A percentile compares a stretch with the other conserved stretches of the same genome.
Conservation (phyloP, 768 basidiomycete species). For the Pholiota molesta region DNA sequence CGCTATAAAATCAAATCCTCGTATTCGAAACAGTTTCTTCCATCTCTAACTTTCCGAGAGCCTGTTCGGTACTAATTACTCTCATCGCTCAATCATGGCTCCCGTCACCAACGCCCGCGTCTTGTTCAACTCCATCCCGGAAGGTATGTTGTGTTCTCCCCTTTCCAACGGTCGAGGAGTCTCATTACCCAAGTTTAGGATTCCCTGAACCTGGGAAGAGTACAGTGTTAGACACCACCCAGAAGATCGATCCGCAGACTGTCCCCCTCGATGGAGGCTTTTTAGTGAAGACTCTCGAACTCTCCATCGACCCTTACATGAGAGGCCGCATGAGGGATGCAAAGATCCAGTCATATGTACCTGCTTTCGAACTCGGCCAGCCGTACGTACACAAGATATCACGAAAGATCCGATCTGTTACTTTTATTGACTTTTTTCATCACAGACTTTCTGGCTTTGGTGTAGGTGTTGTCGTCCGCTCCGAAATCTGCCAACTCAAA, state of each 20-base stretch:
- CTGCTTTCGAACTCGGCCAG: constrained; percentile 33
- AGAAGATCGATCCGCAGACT: constrained; percentile 52
- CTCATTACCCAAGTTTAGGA: background rate
- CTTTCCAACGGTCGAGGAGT: background rate
- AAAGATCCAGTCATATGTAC: constrained; percentile 26
- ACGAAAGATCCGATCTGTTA: background rate
- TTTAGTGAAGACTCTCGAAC: constrained; percentile 50
- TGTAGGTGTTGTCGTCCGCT: constrained; percentile 47
- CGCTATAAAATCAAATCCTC: too few relatives aligned
- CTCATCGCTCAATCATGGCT: constrained; percentile 25
- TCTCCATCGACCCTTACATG: constrained; percentile 42
- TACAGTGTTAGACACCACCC: constrained; percentile 32
- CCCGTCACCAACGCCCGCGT: constrained; percentile 36
- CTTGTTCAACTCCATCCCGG: constrained; percentile 31
- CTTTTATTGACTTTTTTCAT: background rate
- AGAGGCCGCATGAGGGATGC: constrained; percentile 40
- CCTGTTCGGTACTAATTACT: background rate
- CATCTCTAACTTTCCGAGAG: too few relatives aligned
- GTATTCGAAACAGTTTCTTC: too few relatives aligned
- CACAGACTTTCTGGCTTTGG: constrained; percentile 35
- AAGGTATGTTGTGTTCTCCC: constrained; percentile 10
- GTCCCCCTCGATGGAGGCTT: constrained; percentile 48
- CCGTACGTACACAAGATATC: constrained; percentile 30
- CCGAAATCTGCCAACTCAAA: constrained; percentile 35
- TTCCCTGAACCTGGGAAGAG: constrained; percentile 8